Evolutionary conservation across 257 asterid genomes (phyloP), one percentile per base, ranked within the genome.

Genomic region (Linaria vulgaris): DNA sequence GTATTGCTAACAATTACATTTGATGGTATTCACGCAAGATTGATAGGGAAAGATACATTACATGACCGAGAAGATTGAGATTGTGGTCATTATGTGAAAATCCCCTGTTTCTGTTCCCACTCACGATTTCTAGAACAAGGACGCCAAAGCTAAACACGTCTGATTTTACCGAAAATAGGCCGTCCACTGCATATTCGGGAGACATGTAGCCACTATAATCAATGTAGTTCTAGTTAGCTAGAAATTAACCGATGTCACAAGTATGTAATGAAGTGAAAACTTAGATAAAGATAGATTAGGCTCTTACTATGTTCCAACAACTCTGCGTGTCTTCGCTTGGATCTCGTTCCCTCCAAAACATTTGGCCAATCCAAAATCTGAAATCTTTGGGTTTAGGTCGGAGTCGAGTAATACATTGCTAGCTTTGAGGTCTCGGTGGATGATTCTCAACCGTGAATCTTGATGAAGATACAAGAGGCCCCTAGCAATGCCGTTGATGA

Each of bases 21-120:
- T 3, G 38, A 64, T 19, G 21, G 60, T 34, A 14, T 9, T n/a
- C 5, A 16, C 57, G 30, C 30, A 25, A 34, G 5, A 3, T 34
- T 34, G 41, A 4, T 34, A 34, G 41, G 41, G 41, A 34, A 14
- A 3, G 11, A 51, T 12, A 68, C 72, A n/a, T 66, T 74, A 78
- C 80, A 63, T 78, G 66, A 58, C 78, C 77, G n/a, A 74, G 82
- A 73, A 79, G 85, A 74, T 70, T 79, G 63, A n/a, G 71, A 50
- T 23, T 56, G 50, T 61, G 80, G 21, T 70, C 76, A 6, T 17
- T 5, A 6, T 68, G 49, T 2, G 12, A 16, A 56, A 74, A 78
- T 19, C 70, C 68, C 12, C 71, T 68, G 67, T 68, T 74, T 46
- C 57, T 67, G 30, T 50, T 63, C 11, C 76, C 80, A 19, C 62